Evolutionary conservation across 2,329 filamentous ascomycete species (phyloP), one percentile per base, ranked within the genome.

Genomic region (Xylariaceae sp.): DNA sequence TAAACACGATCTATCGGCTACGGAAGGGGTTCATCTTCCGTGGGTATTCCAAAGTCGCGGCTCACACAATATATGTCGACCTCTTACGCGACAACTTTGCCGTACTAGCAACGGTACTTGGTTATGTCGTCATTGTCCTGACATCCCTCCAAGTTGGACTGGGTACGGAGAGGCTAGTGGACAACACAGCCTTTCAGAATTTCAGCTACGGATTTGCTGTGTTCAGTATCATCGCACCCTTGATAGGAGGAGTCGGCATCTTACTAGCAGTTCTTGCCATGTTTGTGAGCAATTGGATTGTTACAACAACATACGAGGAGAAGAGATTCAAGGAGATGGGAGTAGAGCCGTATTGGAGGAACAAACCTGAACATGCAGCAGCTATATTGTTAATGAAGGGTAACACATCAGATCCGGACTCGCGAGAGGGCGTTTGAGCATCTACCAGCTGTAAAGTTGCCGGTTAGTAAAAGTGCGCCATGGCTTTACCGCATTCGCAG

Each of bases 1-100:
- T 73, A 37, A 72, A 81, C 62, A 73, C 74, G 42, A 70, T 78
- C 37, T 75, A 75, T 58, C 72, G 72, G 36, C 51, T 77, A 18
- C 57, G 58, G 2, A 64, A 61, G 41, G 64, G 64, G 3, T 61
- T 45, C 35, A 7, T 66, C 15, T 42, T 67, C 26, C 66, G 65
- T 16, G 65, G 64, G 7, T 69, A 67, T 57, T 67, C 65, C 10
- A 61, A 60, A 41, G 59, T 67, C n/a, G 49, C 44, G 15, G 58
- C 58, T 4, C 58, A 65, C 36, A 39, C 59, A 1, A 53, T 69
- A 37, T 79, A 78, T 58, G 58, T 46, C n/a, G 67, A 68, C 27
- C 69, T 76, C 26, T 66, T 76, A 16, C 61, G 68, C 21, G 67
- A 73, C 24, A 76, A 77, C 53, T 77, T 77, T 37, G 66, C 65